A percentile compares a stretch with the other conserved stretches of the same genome.
These are phyloP conservation scores for Mollisiaceae sp. DNA, from an alignment of 2,329 filamentous ascomycete genomes.

Conservation along the genomic window DNA sequence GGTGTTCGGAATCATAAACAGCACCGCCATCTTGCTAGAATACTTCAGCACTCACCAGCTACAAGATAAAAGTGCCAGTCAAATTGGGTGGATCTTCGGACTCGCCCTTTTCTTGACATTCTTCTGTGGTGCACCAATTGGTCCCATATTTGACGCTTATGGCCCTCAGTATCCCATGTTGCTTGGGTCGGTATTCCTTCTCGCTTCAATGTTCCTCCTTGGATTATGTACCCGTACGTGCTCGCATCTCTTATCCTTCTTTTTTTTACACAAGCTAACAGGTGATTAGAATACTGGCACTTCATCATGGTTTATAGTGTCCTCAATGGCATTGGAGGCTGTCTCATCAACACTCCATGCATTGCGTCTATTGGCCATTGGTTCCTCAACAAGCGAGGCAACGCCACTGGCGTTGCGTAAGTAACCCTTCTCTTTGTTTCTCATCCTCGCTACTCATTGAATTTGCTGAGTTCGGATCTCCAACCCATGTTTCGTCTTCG, in stretches of 20 bases:
- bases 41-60: conserved; percentile 68
- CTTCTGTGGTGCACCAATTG: conserved; percentile 70
- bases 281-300: conserved; percentile 62
- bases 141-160: conserved; percentile 72
- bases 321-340: conserved; percentile 65
- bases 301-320: conserved; percentile 71
- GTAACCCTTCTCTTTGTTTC: too few relatives aligned
- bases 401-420: conserved; percentile 72
- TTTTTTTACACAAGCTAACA: conserved; percentile 12
- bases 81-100: conserved; percentile 63
- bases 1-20: conserved; percentile 67
- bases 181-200: conserved; percentile 38
- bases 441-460: too few relatives aligned
- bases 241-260: not conserved
- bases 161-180: conserved; percentile 56
- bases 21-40: conserved; percentile 64
- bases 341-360: conserved; percentile 69
- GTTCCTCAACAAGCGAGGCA: conserved; percentile 64
- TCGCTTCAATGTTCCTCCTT: conserved; percentile 52
- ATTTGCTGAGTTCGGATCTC: too few relatives aligned
- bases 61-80: conserved; percentile 58
- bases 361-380: conserved; percentile 68
- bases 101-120: conserved; percentile 72
- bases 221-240: conserved; percentile 59
- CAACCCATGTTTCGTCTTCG: too few relatives aligned